Evolutionary conservation across 306 rosid genomes (phyloP).

Genomic region (Prunus salicina): DNA sequence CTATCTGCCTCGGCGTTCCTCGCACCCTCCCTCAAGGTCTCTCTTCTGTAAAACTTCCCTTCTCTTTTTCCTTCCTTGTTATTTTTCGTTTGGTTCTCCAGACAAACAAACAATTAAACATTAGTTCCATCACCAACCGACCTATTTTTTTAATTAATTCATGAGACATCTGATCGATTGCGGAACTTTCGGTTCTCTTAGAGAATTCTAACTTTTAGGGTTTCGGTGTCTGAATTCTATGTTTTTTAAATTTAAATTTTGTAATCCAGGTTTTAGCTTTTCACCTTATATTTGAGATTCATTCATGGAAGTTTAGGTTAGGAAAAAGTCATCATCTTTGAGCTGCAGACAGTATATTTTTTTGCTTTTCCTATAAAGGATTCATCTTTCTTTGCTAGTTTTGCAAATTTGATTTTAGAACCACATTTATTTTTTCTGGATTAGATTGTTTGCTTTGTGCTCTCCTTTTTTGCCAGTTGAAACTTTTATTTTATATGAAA

Average conservation of each 20-base stretch:
- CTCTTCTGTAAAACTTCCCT: not conserved
- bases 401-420: not conserved
- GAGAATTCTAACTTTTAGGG: not conserved
- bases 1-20: conserved; percentile 15
- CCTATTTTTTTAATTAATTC: not conserved
- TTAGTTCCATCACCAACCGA: not conserved
- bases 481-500: not conserved
- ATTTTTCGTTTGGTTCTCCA: conserved; percentile 2
- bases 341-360: not conserved
- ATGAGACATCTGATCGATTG: not conserved
- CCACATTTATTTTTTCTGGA: not conserved
- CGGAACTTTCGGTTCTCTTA: not conserved
- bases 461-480: not conserved
- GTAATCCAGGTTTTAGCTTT: not conserved
- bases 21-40: conserved; percentile 9
- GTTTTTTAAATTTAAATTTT: too few species aligned
- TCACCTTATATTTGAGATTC: not conserved
- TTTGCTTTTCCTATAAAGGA: not conserved
- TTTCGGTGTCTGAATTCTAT: not conserved
- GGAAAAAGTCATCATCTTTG: not conserved
- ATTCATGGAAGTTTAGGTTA: not conserved
- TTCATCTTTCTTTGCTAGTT: not conserved
- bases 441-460: not conserved
- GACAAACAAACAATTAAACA: not conserved
- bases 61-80: not conserved